Evolutionary conservation across 371 early-diverging fungal genomes (phyloP).

Genomic region (Conidiobolus coronatus): DNA sequence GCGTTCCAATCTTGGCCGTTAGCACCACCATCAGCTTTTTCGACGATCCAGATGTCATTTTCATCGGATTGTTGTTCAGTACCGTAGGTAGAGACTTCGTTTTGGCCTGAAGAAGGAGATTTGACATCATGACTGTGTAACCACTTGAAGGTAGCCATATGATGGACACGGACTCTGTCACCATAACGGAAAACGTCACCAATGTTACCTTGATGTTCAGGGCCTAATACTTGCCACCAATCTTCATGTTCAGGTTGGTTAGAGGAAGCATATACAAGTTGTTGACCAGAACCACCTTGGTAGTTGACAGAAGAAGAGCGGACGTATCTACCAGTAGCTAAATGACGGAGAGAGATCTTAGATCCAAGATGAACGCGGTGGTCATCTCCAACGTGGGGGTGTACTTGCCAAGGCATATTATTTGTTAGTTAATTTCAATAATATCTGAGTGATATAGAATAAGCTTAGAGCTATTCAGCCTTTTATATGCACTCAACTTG

Average conservation of each 20-base stretch:
- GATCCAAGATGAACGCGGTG: conserved; percentile 4
- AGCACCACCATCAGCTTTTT: neutral
- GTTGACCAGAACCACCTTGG: conserved; percentile 4
- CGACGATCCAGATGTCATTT: conserved; percentile 5
- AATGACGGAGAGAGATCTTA: conserved; percentile 4
- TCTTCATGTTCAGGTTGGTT: conserved; percentile 4
- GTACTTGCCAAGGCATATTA: conserved; percentile 5
- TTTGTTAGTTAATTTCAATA: no score
- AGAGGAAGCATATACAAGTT: conserved; percentile 1
- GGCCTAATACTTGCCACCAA: conserved; percentile 3
- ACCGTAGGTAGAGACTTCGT: conserved; percentile 2
- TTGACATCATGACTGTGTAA: conserved; percentile 1
- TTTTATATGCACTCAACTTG: no score
- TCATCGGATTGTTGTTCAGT: conserved; percentile 2
- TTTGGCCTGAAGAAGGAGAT: conserved; percentile 3
- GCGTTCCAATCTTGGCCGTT: conserved; percentile 4
- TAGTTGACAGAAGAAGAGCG: neutral
- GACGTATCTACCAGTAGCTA: neutral
- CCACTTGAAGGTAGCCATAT: conserved; percentile 5
- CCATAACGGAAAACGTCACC: conserved; percentile 1
- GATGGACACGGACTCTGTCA: conserved; percentile 1
- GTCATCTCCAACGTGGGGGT: conserved; percentile 4
- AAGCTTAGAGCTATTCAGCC: no score
- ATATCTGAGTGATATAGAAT: no score
- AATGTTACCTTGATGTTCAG: neutral